Evolutionary conservation across 2,329 filamentous ascomycete species (phyloP).

Genomic region (Aureobasidium sp.): DNA sequence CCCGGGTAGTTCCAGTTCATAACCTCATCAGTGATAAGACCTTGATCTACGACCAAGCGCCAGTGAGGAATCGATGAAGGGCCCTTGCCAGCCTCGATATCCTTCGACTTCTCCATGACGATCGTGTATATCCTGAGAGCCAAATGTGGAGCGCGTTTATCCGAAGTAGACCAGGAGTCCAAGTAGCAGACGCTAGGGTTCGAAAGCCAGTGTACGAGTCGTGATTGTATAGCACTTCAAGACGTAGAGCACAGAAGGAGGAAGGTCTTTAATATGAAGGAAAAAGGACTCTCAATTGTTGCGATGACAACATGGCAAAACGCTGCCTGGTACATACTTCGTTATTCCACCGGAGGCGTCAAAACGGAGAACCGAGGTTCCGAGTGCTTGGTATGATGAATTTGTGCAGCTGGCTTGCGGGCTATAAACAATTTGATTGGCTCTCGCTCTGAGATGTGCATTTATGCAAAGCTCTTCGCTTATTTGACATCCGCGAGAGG

Average conservation of each 20-base stretch:
- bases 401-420: neutral
- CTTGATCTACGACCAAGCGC: constrained; percentile 28
- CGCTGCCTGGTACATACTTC: constrained; percentile 1
- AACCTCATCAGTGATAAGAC: constrained; percentile 30
- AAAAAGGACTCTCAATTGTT: neutral
- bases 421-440: neutral
- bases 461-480: constrained; percentile 1
- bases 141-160: neutral
- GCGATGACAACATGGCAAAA: constrained; percentile 13
- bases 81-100: constrained; percentile 26
- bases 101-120: constrained; percentile 16
- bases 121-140: neutral
- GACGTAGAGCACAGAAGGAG: neutral
- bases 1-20: constrained; percentile 29
- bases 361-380: constrained; percentile 1
- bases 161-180: neutral
- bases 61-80: constrained; percentile 23
- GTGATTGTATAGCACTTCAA: neutral
- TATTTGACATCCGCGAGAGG: neutral
- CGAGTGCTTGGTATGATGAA: neutral
- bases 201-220: neutral
- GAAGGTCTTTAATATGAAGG: neutral
- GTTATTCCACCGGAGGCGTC: constrained; percentile 1
- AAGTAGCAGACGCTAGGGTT: neutral
- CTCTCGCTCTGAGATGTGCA: neutral